Base-by-base conservation (phyloP, 495 filamentous ascomycete genomes). In the Letharia columbiana region DNA sequence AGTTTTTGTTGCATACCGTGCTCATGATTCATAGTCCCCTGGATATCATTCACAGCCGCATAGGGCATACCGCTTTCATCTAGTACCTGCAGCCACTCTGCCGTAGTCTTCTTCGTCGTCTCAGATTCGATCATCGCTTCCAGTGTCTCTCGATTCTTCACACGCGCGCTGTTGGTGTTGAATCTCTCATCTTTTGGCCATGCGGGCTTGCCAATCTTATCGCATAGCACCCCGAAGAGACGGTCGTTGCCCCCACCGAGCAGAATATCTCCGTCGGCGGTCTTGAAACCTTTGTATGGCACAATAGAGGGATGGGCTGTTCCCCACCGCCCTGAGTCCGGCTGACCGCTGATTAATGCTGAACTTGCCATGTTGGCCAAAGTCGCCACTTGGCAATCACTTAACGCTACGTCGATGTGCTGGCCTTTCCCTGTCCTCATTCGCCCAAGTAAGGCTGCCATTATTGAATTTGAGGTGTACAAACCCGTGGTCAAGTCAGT, bases 221-320 rank as follows among this genome's bases (percentile, higher is more conserved):
- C 85, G 73, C 90, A 96, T 31, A 98, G 77, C 13, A 96, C 86
- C 9, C 90, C 90, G 68, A 93, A 98, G 4, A 98, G 82, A 2
- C 86, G 83, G 73, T 98, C 94, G 71, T 98, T 98, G 3, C 94
- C 94, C 15, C 93, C 95, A 9, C 95, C 94, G 47, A 98, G 83
- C 54, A 98, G 81, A 45, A 98, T 86, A 68, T 95, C 90, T 33
- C 94, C 94, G 70, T 98, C 95, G 39, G 81, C 80, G n/a, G 95
- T 98, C 69, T 89, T 87, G 80, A 96, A 98, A 20, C 89, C 88
- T 70, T 87, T 84, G 73, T 98, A 98, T 0, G 94, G 94, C 0
- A 98, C 94, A 76, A 98, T 97, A 0, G 91, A 96, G 60, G 92
- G 94, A 80, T 98, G 94, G 56, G 92, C 92, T 10, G 94, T 98